These are phyloP conservation scores for Triangularia setosa DNA, from an alignment of 2,329 filamentous ascomycete genomes.

Conservation along the genomic window DNA sequence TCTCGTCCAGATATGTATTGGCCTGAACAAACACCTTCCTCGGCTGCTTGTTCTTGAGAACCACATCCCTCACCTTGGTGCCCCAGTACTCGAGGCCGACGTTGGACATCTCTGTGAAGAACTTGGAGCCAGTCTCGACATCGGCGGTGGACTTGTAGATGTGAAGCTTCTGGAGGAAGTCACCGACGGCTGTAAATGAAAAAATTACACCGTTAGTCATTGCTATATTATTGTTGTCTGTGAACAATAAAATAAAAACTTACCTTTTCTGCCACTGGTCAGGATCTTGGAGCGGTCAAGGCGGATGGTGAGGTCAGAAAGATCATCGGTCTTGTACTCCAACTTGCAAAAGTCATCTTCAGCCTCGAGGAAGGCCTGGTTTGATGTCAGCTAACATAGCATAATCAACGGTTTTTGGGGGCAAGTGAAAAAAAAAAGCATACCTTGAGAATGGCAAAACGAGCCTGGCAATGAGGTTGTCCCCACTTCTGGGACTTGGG, in stretches of 20 bases:
- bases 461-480: constrained; percentile 85
- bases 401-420: not conserved
- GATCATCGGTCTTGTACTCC: constrained; percentile 65
- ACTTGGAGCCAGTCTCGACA: constrained; percentile 66
- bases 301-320: constrained; percentile 77
- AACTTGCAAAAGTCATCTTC: constrained; percentile 85
- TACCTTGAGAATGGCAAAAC: constrained; percentile 75
- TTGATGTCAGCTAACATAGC: not conserved
- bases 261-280: constrained; percentile 68
- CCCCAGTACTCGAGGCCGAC: constrained; percentile 83
- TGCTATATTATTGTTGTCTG: too few species aligned
- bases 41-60: constrained; percentile 75
- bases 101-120: constrained; percentile 80
- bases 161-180: constrained; percentile 86
- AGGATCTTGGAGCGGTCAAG: constrained; percentile 85
- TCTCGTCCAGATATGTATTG: constrained; percentile 71
- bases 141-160: constrained; percentile 91
- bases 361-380: constrained; percentile 74
- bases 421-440: constrained; percentile 1
- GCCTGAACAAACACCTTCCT: constrained; percentile 91
- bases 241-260: too few species aligned
- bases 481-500: constrained; percentile 89
- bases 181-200: constrained; percentile 65
- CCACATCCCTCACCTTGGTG: constrained; percentile 70
- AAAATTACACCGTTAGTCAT: constrained; percentile 4